Base-by-base conservation (phyloP, 257 asterid species). In the Solanum pinnatisectum region DNA sequence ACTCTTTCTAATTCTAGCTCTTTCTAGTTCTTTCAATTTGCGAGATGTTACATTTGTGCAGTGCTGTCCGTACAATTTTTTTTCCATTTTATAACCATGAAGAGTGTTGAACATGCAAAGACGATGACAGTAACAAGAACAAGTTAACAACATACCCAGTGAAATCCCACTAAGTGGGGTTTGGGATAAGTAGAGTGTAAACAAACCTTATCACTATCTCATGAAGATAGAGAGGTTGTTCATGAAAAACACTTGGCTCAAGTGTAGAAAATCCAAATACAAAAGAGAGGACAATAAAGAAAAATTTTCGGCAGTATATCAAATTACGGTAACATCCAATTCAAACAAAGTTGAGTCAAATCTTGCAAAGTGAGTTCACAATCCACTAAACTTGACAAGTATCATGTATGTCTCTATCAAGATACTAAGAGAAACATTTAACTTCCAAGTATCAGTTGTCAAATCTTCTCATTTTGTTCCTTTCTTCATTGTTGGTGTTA, bases 391-490 rank as follows among this genome's bases (percentile, higher is more conserved):
- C 36, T 40, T 18, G 27, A 40, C 52, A 40, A 5, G 16, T 15
- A 40, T 13, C 60, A 77, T n/a, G 60, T 18, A 35, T 39, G 8
- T 49, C 15, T 15, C 22, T 5, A 49, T 14, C 59, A 49, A 49
- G 59, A 49, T 49, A 12, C 12, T 40, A 77, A 77, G 84, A 39
- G 7, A 10, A 20, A 40, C 56, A 76, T 8, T 59, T 77, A 13
- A 25, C n/a, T 18, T 76, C 59, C 49, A 39, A 39, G 3, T 37
- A 23, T 76, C 22, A n/a, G 63, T 44, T 46, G n/a, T 70, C 56
- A 42, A 8, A 60, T n/a, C 40, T 46, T 68, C 20, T 52, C 74
- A 23, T 91, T 70, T 84, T 91, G 30, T 59, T 86, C 86, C 39
- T 83, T 56, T 25, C 39, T 77, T 71, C 39, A 77, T 63, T 86